Evolutionary conservation across 768 basidiomycete species (phyloP), one percentile per base, ranked within the genome.

Genomic region (Boletus edulis): DNA sequence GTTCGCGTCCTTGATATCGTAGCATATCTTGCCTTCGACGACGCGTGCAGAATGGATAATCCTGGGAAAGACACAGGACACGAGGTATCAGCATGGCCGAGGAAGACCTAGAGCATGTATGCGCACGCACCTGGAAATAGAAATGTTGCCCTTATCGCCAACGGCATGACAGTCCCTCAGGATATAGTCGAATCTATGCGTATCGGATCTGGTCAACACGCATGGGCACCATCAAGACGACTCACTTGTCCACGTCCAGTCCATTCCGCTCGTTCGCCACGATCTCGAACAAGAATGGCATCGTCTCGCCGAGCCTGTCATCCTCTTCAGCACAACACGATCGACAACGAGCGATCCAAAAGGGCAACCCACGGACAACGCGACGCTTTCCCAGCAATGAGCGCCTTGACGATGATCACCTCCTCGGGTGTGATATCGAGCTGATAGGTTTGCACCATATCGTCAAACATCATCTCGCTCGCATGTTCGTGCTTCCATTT

Each of bases 201-300:
- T 29, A 9, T 29, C 29, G 8, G 29, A 29, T 29, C 29, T 9
- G 29, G 9, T 29, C 29, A 29, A 24, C 29, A 29, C 29, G 29
- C 29, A 35, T 14, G 13, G 9, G 34, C 13, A 35, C 11, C 32
- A 34, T 1, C 29, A 22, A 41, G 12, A 37, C 22, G 32, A 54
- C 55, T 37, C 54, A 89, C 89, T 92, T 92, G 76, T 94, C 91
- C 5, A 94, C 91, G 62, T 94, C 91, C 5, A 94, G 75, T 0
- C 91, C 91, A 56, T 92, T 93, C 8, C 82, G 75, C 67, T 81
- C 81, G 71, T 94, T 94, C 0, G 90, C 85, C 3, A 94, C 88
- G 48, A 94, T 92, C 51, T 93, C 87, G 62, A 93, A 94, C 3
- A 94, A 70, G 61, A 89, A 93, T 1, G 73, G 68, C 68, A 91